Evolutionary conservation across 768 basidiomycete species (phyloP).

Genomic region (Phylloporus sp.): DNA sequence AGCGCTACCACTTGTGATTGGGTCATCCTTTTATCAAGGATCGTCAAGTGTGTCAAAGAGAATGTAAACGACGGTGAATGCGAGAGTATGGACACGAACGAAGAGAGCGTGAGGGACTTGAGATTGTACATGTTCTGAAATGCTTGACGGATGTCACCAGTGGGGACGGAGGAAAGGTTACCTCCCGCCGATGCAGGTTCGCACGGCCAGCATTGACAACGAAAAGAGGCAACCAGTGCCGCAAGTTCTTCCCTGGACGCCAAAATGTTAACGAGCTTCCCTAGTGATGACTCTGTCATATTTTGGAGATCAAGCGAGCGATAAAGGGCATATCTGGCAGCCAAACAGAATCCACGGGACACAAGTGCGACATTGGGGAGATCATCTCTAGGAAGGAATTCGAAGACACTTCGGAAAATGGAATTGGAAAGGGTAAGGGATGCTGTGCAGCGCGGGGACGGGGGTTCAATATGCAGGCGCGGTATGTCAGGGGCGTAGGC

Average conservation of each 20-base stretch:
- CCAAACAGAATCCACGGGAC: conserved; percentile 19
- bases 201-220: conserved; percentile 22
- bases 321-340: conserved; percentile 23
- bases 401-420: conserved; percentile 20
- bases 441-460: neutral
- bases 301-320: conserved; percentile 17
- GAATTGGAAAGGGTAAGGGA: conserved; percentile 13
- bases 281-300: conserved; percentile 8
- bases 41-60: conserved; percentile 23
- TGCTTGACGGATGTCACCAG: conserved; percentile 20
- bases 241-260: conserved; percentile 21
- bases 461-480: neutral
- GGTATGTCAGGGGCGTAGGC: conserved; percentile 1
- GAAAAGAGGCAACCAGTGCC: conserved; percentile 20
- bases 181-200: conserved; percentile 3
- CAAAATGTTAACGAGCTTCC: conserved; percentile 19
- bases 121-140: conserved; percentile 30
- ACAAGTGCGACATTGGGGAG: conserved; percentile 22
- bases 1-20: conserved; percentile 19
- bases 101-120: conserved; percentile 23
- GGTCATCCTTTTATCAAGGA: conserved; percentile 25
- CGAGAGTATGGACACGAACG: conserved; percentile 22
- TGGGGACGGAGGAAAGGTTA: conserved; percentile 6
- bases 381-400: conserved; percentile 16
- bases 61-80: conserved; percentile 18